Evolutionary conservation across 768 basidiomycete species (phyloP).

Genomic region (Tremella mesenterica): DNA sequence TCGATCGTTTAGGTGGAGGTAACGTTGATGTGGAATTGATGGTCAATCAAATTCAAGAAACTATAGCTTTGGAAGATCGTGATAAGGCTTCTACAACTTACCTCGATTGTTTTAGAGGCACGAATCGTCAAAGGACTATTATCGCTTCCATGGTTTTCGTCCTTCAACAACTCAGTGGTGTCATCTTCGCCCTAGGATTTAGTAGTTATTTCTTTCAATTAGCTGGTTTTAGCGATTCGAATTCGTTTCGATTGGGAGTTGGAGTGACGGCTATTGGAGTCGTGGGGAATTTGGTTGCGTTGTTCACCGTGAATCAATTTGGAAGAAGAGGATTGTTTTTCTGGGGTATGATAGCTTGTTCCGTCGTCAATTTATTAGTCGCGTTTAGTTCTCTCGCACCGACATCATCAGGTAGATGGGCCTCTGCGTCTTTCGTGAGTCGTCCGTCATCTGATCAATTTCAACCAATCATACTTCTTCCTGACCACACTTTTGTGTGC

Average conservation of each 20-base stretch:
- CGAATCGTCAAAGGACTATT: slow-evolving; percentile 26
- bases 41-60: slow-evolving; percentile 29
- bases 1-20: background rate
- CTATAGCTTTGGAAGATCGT: slow-evolving; percentile 44
- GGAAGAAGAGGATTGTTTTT: slow-evolving; percentile 34
- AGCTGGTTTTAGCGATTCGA: slow-evolving; percentile 24
- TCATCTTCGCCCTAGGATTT: slow-evolving; percentile 35
- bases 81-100: slow-evolving; percentile 36
- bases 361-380: slow-evolving; percentile 10
- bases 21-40: background rate
- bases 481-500: too few relatives aligned
- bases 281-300: slow-evolving; percentile 25
- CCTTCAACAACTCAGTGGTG: slow-evolving; percentile 37
- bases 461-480: background rate
- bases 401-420: slow-evolving; percentile 12
- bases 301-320: slow-evolving; percentile 22
- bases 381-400: slow-evolving; percentile 9
- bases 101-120: slow-evolving; percentile 24
- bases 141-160: slow-evolving; percentile 45
- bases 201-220: slow-evolving; percentile 36
- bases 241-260: slow-evolving; percentile 26
- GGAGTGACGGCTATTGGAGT: slow-evolving; percentile 33
- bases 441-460: too few relatives aligned
- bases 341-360: slow-evolving; percentile 18
- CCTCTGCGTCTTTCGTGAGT: slow-evolving; percentile 17